Evolutionary conservation across 2,329 filamentous ascomycete species (phyloP).

Genomic region (Nemania diffusa): DNA sequence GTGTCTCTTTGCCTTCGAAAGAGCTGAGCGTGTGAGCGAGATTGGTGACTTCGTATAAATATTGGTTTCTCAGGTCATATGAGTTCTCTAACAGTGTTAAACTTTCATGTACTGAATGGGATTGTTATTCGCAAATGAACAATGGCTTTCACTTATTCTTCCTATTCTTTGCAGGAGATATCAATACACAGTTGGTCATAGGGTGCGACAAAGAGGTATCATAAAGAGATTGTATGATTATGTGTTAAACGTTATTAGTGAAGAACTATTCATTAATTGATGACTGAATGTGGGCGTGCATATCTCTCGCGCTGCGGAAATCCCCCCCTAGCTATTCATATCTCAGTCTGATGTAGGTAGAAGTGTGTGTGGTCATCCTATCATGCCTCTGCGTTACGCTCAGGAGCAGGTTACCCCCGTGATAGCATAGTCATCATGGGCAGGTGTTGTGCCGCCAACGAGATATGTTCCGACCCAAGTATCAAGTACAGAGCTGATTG

Average conservation of each 20-base stretch:
- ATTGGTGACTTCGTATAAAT: neutral
- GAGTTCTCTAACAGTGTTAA: neutral
- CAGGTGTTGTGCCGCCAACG: conserved; percentile 18
- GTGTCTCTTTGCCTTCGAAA: neutral
- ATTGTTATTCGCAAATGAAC: neutral
- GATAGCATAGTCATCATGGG: conserved; percentile 21
- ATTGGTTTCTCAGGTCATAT: neutral
- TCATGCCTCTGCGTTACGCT: neutral
- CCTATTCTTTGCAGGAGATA: neutral
- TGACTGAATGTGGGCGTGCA: neutral
- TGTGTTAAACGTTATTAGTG: conserved; percentile 15
- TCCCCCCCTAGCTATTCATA: neutral
- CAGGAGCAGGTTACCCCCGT: conserved; percentile 24
- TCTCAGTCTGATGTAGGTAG: neutral
- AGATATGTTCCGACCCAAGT: conserved; percentile 35
- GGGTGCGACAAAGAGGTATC: neutral
- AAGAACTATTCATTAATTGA: conserved; percentile 12
- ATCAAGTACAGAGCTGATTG: conserved; percentile 19
- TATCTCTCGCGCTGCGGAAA: neutral
- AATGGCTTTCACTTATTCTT: neutral
- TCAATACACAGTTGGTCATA: neutral
- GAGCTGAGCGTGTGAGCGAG: neutral
- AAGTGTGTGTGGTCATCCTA: neutral
- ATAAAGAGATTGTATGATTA: neutral
- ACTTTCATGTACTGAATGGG: neutral